These are phyloP conservation scores for Solanum virginianum DNA, from an alignment of 257 asterid genomes.

Conservation along the genomic window DNA sequence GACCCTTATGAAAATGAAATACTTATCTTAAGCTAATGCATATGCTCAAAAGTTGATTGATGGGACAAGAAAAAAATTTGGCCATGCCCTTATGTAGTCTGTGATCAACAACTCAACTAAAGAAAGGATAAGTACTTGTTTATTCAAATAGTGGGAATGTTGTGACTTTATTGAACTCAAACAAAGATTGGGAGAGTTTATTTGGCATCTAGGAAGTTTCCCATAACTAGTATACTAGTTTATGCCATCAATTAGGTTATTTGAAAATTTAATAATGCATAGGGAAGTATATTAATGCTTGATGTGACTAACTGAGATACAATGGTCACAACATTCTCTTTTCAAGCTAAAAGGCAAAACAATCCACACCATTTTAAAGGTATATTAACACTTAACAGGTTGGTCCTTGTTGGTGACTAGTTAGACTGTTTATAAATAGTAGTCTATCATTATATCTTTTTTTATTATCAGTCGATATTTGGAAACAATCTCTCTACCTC, in stretches of 20 bases:
- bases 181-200: not conserved
- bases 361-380: not conserved
- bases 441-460: not conserved
- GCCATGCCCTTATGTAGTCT: not conserved
- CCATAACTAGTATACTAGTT: not conserved
- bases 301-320: conserved; percentile 24
- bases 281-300: conserved; percentile 4
- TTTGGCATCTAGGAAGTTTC: not conserved
- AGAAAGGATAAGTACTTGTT: not conserved
- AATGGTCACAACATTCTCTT: conserved; percentile 18
- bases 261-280: conserved; percentile 7
- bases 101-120: not conserved
- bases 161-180: not conserved
- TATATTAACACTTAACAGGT: not conserved
- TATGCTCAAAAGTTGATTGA: not conserved
- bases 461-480: too few relatives aligned
- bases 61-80: not conserved
- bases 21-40: not conserved
- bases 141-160: not conserved
- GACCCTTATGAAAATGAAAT: not conserved
- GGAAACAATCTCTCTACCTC: too few relatives aligned
- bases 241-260: not conserved
- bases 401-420: not conserved
- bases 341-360: conserved; percentile 6
- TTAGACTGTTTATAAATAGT: not conserved